phyloP scores from a whole-genome alignment of 2,329 filamentous ascomycete species.

The Massarina eburnea region DNA sequence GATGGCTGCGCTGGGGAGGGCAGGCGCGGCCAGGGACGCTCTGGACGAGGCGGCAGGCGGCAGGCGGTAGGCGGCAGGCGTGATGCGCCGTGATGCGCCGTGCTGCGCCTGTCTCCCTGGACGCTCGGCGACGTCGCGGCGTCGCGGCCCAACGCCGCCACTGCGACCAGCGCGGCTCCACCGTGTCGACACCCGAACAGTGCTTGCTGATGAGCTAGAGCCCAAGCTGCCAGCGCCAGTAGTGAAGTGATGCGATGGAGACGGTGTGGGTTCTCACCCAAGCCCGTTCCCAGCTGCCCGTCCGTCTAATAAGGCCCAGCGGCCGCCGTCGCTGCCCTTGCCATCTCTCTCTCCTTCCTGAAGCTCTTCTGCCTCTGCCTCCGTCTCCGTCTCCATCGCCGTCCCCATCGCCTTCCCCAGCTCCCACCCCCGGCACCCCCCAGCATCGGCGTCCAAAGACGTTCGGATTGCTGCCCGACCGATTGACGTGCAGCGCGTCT shows the following conservation, averaged over 20 bases:
- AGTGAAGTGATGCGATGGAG: not conserved
- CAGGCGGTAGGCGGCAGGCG: not conserved
- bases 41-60: not conserved
- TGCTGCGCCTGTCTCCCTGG: not conserved
- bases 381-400: not conserved
- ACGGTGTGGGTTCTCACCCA: constrained; percentile 6
- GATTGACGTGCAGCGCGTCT: constrained; percentile 35
- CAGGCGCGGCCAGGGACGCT: no score
- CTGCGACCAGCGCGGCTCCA: not conserved
- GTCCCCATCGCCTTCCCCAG: not conserved
- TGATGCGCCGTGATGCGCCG: not conserved
- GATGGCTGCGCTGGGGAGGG: not conserved
- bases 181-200: constrained; percentile 5
- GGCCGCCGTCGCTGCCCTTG: not conserved
- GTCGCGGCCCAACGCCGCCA: constrained; percentile 8
- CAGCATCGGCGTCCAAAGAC: constrained; percentile 18
- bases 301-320: not conserved
- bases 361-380: not conserved
- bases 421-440: not conserved
- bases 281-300: not conserved
- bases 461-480: constrained; percentile 32
- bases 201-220: constrained; percentile 30
- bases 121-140: not conserved
- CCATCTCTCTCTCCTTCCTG: not conserved
- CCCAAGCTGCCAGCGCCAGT: constrained; percentile 14